Percentiles rank a stretch among this genome's conserved stretches.
phyloP scores from a whole-genome alignment of 2,329 filamentous ascomycete genomes.

The Microcera coccophila region DNA sequence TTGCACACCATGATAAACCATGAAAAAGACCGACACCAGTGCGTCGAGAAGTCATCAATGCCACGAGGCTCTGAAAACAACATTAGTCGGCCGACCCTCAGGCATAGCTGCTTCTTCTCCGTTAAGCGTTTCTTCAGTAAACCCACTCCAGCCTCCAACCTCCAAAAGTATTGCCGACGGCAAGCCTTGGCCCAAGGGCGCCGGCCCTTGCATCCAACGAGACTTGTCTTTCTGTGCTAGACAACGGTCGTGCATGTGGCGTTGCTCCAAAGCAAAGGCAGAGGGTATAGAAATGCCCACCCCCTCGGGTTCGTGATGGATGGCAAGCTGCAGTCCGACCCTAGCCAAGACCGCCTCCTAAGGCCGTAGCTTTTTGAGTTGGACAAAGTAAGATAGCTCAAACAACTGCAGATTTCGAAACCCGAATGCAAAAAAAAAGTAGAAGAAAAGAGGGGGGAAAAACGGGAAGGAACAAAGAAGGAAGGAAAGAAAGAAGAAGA shows the following conservation, averaged over 20 bases:
- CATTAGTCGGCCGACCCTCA: too few species aligned
- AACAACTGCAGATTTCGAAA: not conserved
- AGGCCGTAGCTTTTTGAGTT: not conserved
- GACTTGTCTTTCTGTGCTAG: slow-evolving; percentile 5
- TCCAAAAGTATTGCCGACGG: too few species aligned
- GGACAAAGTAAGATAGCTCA: too few species aligned
- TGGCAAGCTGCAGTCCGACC: not conserved
- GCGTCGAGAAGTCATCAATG: too few species aligned
- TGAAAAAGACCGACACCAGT: too few species aligned
- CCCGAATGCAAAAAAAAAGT: not conserved
- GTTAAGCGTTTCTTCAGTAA: too few species aligned
- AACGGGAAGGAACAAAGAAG: not conserved
- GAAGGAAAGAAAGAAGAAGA: not conserved
- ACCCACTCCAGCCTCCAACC: too few species aligned
- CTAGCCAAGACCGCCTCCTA: not conserved
- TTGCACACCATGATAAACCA: too few species aligned
- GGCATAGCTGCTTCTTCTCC: too few species aligned
- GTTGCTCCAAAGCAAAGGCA: not conserved
- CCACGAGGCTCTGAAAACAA: too few species aligned
- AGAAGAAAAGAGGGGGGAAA: not conserved
- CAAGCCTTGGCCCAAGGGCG: not conserved
- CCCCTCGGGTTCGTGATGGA: not conserved
- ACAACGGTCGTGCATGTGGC: slow-evolving; percentile 1
- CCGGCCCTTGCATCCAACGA: not conserved
- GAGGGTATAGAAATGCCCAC: not conserved